phyloP scores from a whole-genome alignment of 1,284 basidiomycete species.

The Marasmius tenuissimus region DNA sequence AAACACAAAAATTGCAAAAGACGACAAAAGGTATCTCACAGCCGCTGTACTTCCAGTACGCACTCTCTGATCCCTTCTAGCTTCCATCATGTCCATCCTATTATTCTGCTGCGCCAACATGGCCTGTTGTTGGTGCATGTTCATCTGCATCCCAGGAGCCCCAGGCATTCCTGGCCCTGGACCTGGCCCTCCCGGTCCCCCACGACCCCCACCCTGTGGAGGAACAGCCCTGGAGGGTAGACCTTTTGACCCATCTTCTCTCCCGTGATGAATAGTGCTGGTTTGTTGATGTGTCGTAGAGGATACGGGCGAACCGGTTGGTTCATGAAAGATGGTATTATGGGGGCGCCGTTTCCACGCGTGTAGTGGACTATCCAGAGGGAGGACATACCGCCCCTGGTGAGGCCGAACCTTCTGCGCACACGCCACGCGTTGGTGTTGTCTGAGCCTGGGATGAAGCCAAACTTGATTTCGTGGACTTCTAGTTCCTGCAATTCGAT shows the following conservation, averaged over 20 bases:
- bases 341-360: slow-evolving; percentile 60
- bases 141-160: slow-evolving; percentile 20
- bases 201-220: slow-evolving; percentile 17
- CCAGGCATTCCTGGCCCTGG: slow-evolving; percentile 30
- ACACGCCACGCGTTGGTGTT: slow-evolving; percentile 63
- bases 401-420: slow-evolving; percentile 66
- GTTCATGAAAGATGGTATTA: slow-evolving; percentile 52
- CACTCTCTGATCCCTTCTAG: slow-evolving; percentile 46
- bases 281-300: slow-evolving; percentile 61
- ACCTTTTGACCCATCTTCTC: slow-evolving; percentile 69
- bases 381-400: slow-evolving; percentile 67
- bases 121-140: slow-evolving; percentile 51
- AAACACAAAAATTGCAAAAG: slow-evolving; percentile 7
- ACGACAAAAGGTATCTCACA: slow-evolving; percentile 23
- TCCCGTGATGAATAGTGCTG: slow-evolving; percentile 63
- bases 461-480: slow-evolving; percentile 66
- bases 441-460: slow-evolving; percentile 65
- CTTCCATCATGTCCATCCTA: slow-evolving; percentile 67
- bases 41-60: slow-evolving; percentile 26
- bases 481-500: slow-evolving; percentile 63
- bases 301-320: slow-evolving; percentile 70
- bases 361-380: slow-evolving; percentile 73
- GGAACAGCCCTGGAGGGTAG: slow-evolving; percentile 35
- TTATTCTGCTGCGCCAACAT: slow-evolving; percentile 71
- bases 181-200: slow-evolving; percentile 18